A percentile compares a stretch with the other conserved stretches of the same genome.
These are phyloP conservation scores for Malus sieversii DNA, from an alignment of 306 rosid species.

Conservation along the genomic window DNA sequence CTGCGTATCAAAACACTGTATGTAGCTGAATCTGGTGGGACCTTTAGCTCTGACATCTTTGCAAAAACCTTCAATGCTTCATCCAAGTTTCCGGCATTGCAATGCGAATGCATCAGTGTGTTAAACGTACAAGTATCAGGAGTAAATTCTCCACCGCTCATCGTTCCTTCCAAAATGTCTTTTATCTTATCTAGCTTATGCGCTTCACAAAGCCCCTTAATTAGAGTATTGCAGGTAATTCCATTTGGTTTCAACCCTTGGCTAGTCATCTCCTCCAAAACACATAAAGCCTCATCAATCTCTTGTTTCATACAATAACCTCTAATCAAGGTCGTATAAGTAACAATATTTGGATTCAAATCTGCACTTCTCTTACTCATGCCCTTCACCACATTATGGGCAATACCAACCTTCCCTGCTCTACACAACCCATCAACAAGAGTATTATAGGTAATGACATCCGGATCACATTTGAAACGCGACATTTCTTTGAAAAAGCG, in stretches of 20 bases:
- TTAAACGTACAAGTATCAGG: slow-evolving; percentile 78
- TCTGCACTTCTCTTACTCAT: slow-evolving; percentile 51
- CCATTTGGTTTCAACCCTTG: slow-evolving; percentile 51
- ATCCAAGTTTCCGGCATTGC: slow-evolving; percentile 47
- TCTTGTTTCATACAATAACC: slow-evolving; percentile 64
- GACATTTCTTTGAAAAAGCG: slow-evolving; percentile 51
- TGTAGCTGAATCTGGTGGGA: slow-evolving; percentile 65
- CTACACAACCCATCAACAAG: slow-evolving; percentile 87
- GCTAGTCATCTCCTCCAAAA: slow-evolving; percentile 64
- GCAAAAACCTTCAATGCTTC: slow-evolving; percentile 61
- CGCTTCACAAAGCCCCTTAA: slow-evolving; percentile 75
- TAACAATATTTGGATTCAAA: slow-evolving; percentile 68
- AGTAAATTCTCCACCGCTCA: slow-evolving; percentile 29
- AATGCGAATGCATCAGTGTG: slow-evolving; percentile 56
- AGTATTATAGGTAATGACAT: slow-evolving; percentile 63
- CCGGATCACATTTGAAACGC: slow-evolving; percentile 47
- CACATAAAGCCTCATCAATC: slow-evolving; percentile 51
- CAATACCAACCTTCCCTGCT: slow-evolving; percentile 54
- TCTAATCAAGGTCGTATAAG: slow-evolving; percentile 72
- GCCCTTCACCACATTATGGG: slow-evolving; percentile 63
- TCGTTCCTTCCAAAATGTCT: slow-evolving; percentile 43
- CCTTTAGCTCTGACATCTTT: slow-evolving; percentile 49
- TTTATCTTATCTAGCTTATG: slow-evolving; percentile 44
- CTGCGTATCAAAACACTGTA: slow-evolving; percentile 59
- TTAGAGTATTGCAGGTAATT: slow-evolving; percentile 58